A percentile compares a stretch with the other conserved stretches of the same genome.
These are phyloP conservation scores for Umbilicus rupestris DNA, from an alignment of 164 flowering plant species.

Conservation along the genomic window DNA sequence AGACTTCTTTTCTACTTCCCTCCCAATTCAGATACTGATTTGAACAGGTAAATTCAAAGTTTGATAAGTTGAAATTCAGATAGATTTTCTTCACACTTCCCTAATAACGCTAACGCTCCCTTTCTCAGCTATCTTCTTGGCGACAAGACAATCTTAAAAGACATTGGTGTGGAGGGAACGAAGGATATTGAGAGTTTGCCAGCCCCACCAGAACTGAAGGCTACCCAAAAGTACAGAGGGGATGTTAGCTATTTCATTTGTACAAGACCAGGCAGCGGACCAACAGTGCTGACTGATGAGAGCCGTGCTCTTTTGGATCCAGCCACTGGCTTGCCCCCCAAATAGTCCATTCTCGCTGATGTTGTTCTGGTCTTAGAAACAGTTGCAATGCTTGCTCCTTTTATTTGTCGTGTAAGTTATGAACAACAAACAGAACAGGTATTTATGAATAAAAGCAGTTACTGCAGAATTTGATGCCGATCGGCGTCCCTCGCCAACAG, in stretches of 20 bases:
- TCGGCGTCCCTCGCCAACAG: too few relatives aligned
- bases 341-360: too few relatives aligned
- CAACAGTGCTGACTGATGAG: constrained; percentile 50
- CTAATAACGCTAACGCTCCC: not conserved
- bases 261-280: constrained; percentile 89
- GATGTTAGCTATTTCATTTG: constrained; percentile 90
- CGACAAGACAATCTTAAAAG: constrained; percentile 72
- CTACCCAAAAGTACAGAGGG: constrained; percentile 36
- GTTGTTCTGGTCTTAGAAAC: too few relatives aligned
- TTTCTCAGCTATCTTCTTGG: constrained; percentile 68
- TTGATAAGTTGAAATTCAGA: too few relatives aligned
- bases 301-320: constrained; percentile 63
- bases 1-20: constrained; percentile 59
- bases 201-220: constrained; percentile 65
- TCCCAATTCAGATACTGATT: constrained; percentile 39
- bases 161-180: constrained; percentile 52
- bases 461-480: too few relatives aligned
- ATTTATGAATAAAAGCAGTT: too few relatives aligned
- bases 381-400: too few relatives aligned
- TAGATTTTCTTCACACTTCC: too few relatives aligned
- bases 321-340: constrained; percentile 78
- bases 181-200: constrained; percentile 64
- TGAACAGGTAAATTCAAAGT: constrained; percentile 26
- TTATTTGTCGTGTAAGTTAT: too few relatives aligned
- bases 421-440: too few relatives aligned